phyloP scores from a whole-genome alignment of 805 yeast species.

The Candida takata region DNA sequence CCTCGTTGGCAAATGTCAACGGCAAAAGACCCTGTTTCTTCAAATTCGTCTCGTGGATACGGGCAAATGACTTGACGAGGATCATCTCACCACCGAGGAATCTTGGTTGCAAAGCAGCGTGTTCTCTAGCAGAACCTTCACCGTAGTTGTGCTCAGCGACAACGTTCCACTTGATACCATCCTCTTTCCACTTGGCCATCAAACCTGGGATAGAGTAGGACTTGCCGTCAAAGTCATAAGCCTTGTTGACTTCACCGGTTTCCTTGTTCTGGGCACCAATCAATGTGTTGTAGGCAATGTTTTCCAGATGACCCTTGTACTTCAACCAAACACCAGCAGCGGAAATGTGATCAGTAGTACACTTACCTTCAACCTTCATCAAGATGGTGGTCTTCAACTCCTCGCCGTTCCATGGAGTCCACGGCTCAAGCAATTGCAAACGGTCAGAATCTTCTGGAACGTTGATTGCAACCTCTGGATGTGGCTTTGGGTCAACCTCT shows the following conservation, averaged over 20 bases:
- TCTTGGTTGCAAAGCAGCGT: conserved; percentile 93
- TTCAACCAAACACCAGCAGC: conserved; percentile 99
- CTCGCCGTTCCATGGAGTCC: conserved; percentile 77
- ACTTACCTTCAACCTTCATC: conserved; percentile 92
- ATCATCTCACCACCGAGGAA: conserved; percentile 88
- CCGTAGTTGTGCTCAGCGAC: conserved; percentile 98
- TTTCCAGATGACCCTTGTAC: conserved; percentile 95
- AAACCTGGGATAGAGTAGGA: conserved; percentile 84
- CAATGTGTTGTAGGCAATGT: conserved; percentile 89
- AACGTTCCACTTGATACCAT: conserved; percentile 82
- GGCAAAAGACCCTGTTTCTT: conserved; percentile 98
- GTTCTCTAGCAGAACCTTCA: conserved; percentile 99
- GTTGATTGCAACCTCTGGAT: conserved; percentile 49
- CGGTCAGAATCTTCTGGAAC: conserved; percentile 91
- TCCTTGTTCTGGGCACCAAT: conserved; percentile 97
- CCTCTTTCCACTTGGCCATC: conserved; percentile 92
- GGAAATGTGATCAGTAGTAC: conserved; percentile 97
- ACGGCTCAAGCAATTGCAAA: conserved; percentile 85
- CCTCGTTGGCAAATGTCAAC: conserved; percentile 81
- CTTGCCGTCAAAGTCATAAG: conserved; percentile 78
- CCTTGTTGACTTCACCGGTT: conserved; percentile 91
- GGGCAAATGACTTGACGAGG: conserved; percentile 90
- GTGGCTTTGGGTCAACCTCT: conserved; percentile 56
- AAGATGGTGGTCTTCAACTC: conserved; percentile 73
- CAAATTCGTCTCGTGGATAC: conserved; percentile 96